Evolutionary conservation across 192 early-diverging fungal genomes (phyloP), one percentile per base, ranked within the genome.

Genomic region (Backusella sp.): DNA sequence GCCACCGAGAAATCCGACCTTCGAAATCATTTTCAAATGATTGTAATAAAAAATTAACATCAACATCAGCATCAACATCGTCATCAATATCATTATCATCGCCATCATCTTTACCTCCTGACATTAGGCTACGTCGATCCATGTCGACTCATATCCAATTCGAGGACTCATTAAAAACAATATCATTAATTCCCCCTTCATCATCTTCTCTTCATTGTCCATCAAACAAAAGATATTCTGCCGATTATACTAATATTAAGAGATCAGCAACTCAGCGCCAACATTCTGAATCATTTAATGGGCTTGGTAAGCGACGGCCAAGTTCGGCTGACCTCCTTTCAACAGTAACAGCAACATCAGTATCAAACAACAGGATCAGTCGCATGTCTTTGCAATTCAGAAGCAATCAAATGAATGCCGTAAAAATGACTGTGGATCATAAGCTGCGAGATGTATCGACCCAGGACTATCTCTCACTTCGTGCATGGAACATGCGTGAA

Each of bases 381-480:
- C 75, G 76, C 37, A 80, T 80, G 76, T 72, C 70, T 4, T 73
- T 46, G 6, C 76, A 77, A 39, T 36, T 77, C 11, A 80, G 76
- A 46, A 80, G 23, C 44, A 80, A 46, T n/a, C 79, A 80, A 39
- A 56, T 67, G 17, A 69, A 80, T 62, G 70, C 79, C 8, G 23
- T 72, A 53, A 52, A 65, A 30, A 76, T 80, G 42, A 35, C 70
- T 6, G 41, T 68, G 15, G 79, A 80, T 68, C 68, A 80, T 19
- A 80, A 80, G 42, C 17, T 80, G 21, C 70, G 74, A 6, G 79
- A 80, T 67, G 79, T 80, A 1, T 76, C 70, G 28, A 80, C 79
- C 14, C 70, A 80, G 21, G 74, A 80, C 53, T 80, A 76, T 30
- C 49, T 80, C 46, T 49, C 79, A 3, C 70, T 74, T 9, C 37